Evolutionary conservation across 176 grass and related monocot genomes (phyloP).

Genomic region (sorghum (Sorghum bicolor)): Sorghum_bicolor_NCBIv3 NC_012870.2:75793501-75794000

Average conservation of each 20-base stretch:
- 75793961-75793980: neutral
- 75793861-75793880: constrained; percentile 66
- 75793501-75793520: neutral
- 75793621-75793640: constrained; percentile 51
- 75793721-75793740: neutral
- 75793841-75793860: constrained; percentile 57
- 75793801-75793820: constrained; percentile 54
- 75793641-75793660: neutral
- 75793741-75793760: neutral
- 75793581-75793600: constrained; percentile 41
- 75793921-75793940: neutral
- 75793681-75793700: neutral
- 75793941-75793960: neutral
- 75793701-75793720: neutral
- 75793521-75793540: neutral
- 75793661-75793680: neutral
- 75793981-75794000: neutral
- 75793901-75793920: neutral
- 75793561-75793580: constrained; percentile 68
- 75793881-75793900: constrained; percentile 29
- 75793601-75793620: constrained; percentile 50
- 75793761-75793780: neutral
- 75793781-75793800: constrained; percentile 67
- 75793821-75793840: constrained; percentile 52
- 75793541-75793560: neutral